Base-by-base conservation (phyloP, 441 rosid genomes). In the Gossypium laxum region DNA sequence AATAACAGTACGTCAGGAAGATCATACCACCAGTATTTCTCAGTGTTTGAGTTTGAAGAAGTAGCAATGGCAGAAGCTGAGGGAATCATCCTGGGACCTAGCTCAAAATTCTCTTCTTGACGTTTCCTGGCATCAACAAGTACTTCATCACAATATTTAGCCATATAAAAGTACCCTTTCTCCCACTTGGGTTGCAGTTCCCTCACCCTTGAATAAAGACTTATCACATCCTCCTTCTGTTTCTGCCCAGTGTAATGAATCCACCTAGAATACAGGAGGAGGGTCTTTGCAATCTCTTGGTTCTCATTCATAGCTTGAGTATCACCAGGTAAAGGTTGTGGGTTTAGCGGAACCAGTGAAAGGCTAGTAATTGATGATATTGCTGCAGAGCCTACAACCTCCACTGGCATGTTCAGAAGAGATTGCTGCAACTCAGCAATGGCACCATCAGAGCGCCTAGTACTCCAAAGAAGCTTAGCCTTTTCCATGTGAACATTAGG, bases 381-480 rank as follows among this genome's bases (percentile, higher is more conserved):
- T 67, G 88, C 86, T 61, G 88, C 81, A 72, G 89, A 80, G 81
- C 96, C 96, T 69, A 95, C 83, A 85, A 88, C 89, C 69, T 91
- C 89, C 71, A 82, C 91, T 47, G 97, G 97, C 96, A 91, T 83
- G 80, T 93, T 90, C 75, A 92, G 82, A 74, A 95, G 97, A 86
- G 82, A 84, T 72, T 89, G 96, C 63, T 92, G 99, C 81, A 95
- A 81, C 83, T 91, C 99, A 19, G 87, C 85, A 79, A 95, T 88
- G 76, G 97, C 97, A 75, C 96, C 91, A 78, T 95, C 98, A 5
- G 97, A 82, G 63, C 97, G 91, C 83, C 87, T 85, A 34, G 92
- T 89, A 70, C 89, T 87, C 97, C 98, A 95, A 57, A 92, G 87
- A 84, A 95, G 96, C 85, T 91, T 95, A 21, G 99, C 98, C 88